phyloP scores from a whole-genome alignment of 2,329 filamentous ascomycete genomes.

The Pseudogymnoascus sp. region DNA sequence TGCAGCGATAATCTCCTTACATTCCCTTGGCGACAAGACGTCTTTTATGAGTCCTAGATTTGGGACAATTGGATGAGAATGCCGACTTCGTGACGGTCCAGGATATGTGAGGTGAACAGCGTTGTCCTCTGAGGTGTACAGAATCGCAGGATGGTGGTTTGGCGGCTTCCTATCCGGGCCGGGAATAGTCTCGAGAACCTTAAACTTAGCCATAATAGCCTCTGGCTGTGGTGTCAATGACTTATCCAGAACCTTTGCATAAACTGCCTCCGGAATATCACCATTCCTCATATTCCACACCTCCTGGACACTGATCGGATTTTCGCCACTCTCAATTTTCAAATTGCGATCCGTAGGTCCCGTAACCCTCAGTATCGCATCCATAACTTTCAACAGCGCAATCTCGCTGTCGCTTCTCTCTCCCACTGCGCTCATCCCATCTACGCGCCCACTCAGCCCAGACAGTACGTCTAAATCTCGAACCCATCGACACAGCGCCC shows the following conservation, averaged over 20 bases:
- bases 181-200: conserved; percentile 52
- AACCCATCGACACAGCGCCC: conserved; percentile 64
- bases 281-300: conserved; percentile 50
- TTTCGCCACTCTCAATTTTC: conserved; percentile 22
- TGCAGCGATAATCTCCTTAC: conserved; percentile 56
- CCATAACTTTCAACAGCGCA: conserved; percentile 52
- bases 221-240: conserved; percentile 34
- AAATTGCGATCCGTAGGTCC: conserved; percentile 48
- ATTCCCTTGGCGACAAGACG: conserved; percentile 53
- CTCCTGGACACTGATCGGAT: conserved; percentile 48
- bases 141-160: conserved; percentile 56
- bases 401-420: conserved; percentile 38
- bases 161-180: conserved; percentile 56
- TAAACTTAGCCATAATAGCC: conserved; percentile 36
- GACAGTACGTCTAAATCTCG: conserved; percentile 62
- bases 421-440: conserved; percentile 27
- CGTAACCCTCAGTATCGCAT: conserved; percentile 54
- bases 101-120: conserved; percentile 41
- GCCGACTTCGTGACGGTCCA: conserved; percentile 43
- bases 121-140: conserved; percentile 52
- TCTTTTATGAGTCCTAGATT: conserved; percentile 51
- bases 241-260: conserved; percentile 50
- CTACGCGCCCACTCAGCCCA: conserved; percentile 45
- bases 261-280: conserved; percentile 34
- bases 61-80: conserved; percentile 51